Evolutionary conservation across 768 basidiomycete genomes (phyloP).

Genomic region (Termitomyces sp.): DNA sequence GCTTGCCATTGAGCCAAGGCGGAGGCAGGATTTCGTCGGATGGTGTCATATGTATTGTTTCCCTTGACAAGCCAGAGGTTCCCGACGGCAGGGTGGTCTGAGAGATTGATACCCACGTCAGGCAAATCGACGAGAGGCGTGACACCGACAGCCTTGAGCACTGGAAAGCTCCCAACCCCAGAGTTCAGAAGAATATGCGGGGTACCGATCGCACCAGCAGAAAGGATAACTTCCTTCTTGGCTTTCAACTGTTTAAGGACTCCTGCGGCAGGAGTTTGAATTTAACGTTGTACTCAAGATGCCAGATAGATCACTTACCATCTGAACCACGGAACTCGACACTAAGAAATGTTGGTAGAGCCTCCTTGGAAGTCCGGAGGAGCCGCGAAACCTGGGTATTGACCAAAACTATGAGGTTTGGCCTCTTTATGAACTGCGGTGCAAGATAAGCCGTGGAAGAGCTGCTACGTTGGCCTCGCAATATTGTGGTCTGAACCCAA

Average conservation of each 20-base stretch:
- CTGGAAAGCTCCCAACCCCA: constrained; percentile 28
- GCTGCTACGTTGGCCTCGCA: constrained; percentile 12
- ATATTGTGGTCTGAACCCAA: constrained; percentile 9
- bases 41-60: constrained; percentile 23
- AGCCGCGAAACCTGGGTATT: constrained; percentile 16
- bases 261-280: neutral
- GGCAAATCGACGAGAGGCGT: constrained; percentile 24
- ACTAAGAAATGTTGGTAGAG: neutral
- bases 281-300: too few relatives aligned
- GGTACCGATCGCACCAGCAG: constrained; percentile 33
- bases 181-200: constrained; percentile 33
- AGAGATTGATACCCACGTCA: constrained; percentile 31
- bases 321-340: constrained; percentile 1
- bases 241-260: constrained; percentile 26
- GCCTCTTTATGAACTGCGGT: constrained; percentile 1
- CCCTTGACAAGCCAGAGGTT: constrained; percentile 21
- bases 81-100: constrained; percentile 26
- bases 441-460: constrained; percentile 17
- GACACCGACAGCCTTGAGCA: constrained; percentile 22
- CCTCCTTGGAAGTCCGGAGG: constrained; percentile 2
- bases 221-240: constrained; percentile 50
- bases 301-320: neutral
- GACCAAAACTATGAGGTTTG: constrained; percentile 13
- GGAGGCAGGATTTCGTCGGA: constrained; percentile 10
- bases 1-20: constrained; percentile 22